phyloP scores from a whole-genome alignment of 2,329 filamentous ascomycete species.

The Akanthomyces uredinophilus region DNA sequence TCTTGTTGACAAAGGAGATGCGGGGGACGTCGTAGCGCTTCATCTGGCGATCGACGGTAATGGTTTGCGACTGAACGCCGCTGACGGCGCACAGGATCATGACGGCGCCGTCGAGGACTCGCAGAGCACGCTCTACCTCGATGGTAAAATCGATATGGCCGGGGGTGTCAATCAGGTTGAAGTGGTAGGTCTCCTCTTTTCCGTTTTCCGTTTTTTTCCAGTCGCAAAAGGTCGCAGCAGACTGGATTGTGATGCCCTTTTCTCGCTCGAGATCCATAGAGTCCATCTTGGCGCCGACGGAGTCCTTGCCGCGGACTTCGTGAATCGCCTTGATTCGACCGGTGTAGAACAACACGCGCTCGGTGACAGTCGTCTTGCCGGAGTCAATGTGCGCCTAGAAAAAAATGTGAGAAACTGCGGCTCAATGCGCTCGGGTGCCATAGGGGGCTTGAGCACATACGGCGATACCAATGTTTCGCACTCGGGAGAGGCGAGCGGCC shows the following conservation, averaged over 20 bases:
- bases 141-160: constrained; percentile 99
- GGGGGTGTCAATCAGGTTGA: constrained; percentile 98
- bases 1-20: constrained; percentile 98
- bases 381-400: constrained; percentile 90
- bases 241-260: constrained; percentile 98
- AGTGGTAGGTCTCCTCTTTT: constrained; percentile 85
- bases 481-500: constrained; percentile 67
- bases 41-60: constrained; percentile 98
- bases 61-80: constrained; percentile 95
- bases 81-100: constrained; percentile 98
- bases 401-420: constrained; percentile 17
- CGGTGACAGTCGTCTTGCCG: constrained; percentile 93
- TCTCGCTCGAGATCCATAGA: constrained; percentile 98
- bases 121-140: constrained; percentile 90
- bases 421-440: not conserved
- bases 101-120: constrained; percentile 92
- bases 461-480: constrained; percentile 97
- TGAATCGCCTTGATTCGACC: constrained; percentile 95
- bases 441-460: constrained; percentile 43
- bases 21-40: constrained; percentile 94
- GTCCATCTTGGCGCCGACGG: constrained; percentile 98
- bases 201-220: constrained; percentile 85
- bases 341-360: constrained; percentile 96
- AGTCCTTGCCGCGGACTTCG: constrained; percentile 91
- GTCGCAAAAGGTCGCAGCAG: constrained; percentile 94